Percentiles rank a stretch among this genome's conserved stretches.
Conservation (phyloP, 225 moss, liverwort and hornwort species). For the Straminergon stramineum region DNA sequence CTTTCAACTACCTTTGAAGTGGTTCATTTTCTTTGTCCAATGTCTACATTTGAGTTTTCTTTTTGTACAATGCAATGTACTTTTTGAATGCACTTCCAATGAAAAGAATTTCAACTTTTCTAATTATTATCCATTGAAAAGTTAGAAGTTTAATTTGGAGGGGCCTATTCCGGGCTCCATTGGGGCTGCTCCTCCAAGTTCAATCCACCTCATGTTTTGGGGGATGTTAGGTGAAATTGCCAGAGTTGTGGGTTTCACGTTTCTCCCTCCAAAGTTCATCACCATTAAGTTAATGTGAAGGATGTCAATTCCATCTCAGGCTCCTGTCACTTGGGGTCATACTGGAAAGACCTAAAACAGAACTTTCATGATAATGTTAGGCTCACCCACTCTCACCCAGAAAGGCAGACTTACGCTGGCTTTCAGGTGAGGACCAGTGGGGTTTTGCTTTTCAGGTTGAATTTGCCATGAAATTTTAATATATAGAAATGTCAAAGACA, state of each 20-base stretch:
- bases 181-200: not conserved
- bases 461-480: not conserved
- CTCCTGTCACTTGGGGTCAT: not conserved
- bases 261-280: not conserved
- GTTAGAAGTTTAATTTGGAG: not conserved
- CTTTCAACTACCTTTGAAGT: not conserved
- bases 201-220: not conserved
- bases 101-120: not conserved
- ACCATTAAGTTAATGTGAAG: not conserved
- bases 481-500: no score
- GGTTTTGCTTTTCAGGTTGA: not conserved
- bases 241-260: not conserved
- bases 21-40: not conserved
- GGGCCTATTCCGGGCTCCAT: not conserved
- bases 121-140: accelerated
- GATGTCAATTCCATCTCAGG: not conserved
- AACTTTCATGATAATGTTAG: not conserved
- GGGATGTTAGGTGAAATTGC: not conserved
- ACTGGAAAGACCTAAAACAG: not conserved
- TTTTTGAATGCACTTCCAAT: not conserved
- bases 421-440: not conserved
- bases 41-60: not conserved
- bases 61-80: not conserved
- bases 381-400: not conserved
- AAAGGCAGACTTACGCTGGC: not conserved